Conservation (phyloP, 352 stramenopile species). For the Globisporangium uncinulatum region DNA sequence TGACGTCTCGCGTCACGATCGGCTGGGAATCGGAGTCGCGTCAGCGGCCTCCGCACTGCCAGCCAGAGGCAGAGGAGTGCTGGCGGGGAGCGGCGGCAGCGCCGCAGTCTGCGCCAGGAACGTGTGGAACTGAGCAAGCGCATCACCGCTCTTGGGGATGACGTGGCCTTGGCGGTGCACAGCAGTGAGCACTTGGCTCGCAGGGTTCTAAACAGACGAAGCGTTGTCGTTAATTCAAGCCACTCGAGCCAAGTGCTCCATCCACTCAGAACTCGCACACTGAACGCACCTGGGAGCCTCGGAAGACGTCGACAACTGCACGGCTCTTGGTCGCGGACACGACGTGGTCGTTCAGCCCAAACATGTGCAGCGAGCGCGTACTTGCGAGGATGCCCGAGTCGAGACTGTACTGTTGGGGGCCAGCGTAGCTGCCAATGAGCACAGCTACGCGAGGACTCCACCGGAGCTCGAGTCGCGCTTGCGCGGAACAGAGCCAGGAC, state of each 20-base stretch:
- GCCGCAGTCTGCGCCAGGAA: conserved; percentile 36
- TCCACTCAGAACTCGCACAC: conserved; percentile 11
- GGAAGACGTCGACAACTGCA: conserved; percentile 63
- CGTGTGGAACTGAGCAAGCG: conserved; percentile 40
- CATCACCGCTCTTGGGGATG: conserved; percentile 64
- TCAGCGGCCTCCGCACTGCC: conserved; percentile 1
- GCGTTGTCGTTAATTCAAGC: background rate
- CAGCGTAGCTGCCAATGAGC: conserved; percentile 70
- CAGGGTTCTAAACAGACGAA: background rate
- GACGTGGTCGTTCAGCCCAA: conserved; percentile 77
- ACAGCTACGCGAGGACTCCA: conserved; percentile 70
- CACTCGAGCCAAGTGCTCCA: no score
- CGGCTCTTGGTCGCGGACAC: conserved; percentile 67
- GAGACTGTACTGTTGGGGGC: conserved; percentile 50
- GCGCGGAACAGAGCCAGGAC: conserved; percentile 71
- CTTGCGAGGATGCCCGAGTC: conserved; percentile 38
- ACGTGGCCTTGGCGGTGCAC: conserved; percentile 76
- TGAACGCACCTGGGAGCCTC: conserved; percentile 30
- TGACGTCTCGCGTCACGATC: background rate
- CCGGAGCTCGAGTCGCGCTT: conserved; percentile 50
- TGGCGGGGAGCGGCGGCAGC: conserved; percentile 4
- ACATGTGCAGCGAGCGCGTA: conserved; percentile 69
- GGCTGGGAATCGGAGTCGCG: background rate
- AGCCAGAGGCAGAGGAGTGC: background rate
- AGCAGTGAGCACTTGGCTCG: conserved; percentile 39